Conservation (phyloP, 1,284 basidiomycete species). For the Naganishia liquefaciens region DNA sequence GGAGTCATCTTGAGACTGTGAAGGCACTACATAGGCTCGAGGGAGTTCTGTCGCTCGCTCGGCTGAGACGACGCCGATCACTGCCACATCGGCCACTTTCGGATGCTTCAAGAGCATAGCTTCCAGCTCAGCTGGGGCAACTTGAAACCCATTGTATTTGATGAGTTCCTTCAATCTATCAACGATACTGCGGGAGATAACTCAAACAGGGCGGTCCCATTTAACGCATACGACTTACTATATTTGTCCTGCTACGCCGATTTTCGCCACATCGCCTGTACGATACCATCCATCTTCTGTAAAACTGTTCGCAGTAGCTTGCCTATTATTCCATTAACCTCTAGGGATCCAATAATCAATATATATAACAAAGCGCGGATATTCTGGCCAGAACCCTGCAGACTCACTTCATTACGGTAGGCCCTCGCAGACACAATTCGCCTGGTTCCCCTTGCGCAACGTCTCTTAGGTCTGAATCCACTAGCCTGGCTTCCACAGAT, state of each 20-base stretch:
- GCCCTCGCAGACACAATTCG: slow-evolving; percentile 78
- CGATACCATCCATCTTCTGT: slow-evolving; percentile 68
- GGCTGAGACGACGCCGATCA: slow-evolving; percentile 66
- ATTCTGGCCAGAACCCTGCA: slow-evolving; percentile 59
- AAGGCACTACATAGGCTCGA: slow-evolving; percentile 69
- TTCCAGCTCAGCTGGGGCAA: slow-evolving; percentile 81
- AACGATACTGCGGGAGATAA: slow-evolving; percentile 44
- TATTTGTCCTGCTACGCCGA: slow-evolving; percentile 63
- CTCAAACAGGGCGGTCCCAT: not conserved
- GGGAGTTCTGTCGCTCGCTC: slow-evolving; percentile 74
- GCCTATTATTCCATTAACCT: slow-evolving; percentile 64
- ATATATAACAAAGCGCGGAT: slow-evolving; percentile 60
- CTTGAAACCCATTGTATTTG: slow-evolving; percentile 66
- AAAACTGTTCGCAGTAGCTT: slow-evolving; percentile 67
- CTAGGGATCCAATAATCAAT: slow-evolving; percentile 50
- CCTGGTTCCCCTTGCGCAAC: slow-evolving; percentile 63
- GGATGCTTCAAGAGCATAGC: slow-evolving; percentile 70
- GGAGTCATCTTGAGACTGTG: slow-evolving; percentile 50
- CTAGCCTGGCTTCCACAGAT: slow-evolving; percentile 73
- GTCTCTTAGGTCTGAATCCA: slow-evolving; percentile 54
- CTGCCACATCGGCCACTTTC: slow-evolving; percentile 69
- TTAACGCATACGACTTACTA: slow-evolving; percentile 35
- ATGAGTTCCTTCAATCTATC: slow-evolving; percentile 72
- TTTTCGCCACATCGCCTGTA: slow-evolving; percentile 72
- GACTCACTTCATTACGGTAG: slow-evolving; percentile 80